Evolutionary conservation across 805 yeast species (phyloP).

Genomic region (Teunomyces stri): DNA sequence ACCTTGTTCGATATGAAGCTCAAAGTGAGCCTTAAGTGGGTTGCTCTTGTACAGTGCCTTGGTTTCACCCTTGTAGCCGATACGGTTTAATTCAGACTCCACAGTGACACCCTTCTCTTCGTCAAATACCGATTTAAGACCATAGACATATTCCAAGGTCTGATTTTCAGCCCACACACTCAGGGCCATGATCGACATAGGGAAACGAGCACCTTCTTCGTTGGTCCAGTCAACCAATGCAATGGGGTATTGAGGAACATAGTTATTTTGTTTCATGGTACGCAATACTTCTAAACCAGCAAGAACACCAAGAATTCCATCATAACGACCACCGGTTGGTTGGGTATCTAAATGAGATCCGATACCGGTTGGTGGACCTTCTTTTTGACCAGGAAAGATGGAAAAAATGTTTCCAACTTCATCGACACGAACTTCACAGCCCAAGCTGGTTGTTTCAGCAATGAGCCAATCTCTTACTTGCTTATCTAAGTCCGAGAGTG

Average conservation of each 20-base stretch:
- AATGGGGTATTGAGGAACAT: conserved; percentile 62
- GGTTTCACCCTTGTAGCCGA: conserved; percentile 58
- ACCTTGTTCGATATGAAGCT: conserved; percentile 76
- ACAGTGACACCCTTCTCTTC: conserved; percentile 40
- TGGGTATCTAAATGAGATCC: conserved; percentile 78
- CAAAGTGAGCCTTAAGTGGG: conserved; percentile 69
- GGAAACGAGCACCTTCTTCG: conserved; percentile 78
- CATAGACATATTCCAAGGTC: conserved; percentile 48
- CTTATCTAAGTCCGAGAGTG: conserved; percentile 62
- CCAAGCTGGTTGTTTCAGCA: conserved; percentile 48
- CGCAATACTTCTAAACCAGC: conserved; percentile 66
- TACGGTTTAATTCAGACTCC: conserved; percentile 52
- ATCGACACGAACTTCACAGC: conserved; percentile 60
- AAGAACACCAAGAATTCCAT: conserved; percentile 68
- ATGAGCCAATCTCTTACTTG: conserved; percentile 66
- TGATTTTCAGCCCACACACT: conserved; percentile 63
- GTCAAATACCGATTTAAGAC: conserved; percentile 54
- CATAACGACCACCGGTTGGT: conserved; percentile 77
- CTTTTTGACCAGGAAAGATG: conserved; percentile 51
- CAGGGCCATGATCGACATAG: conserved; percentile 64
- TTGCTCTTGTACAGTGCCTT: conserved; percentile 48
- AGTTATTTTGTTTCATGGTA: conserved; percentile 58
- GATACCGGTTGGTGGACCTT: conserved; percentile 56
- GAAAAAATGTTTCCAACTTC: conserved; percentile 70
- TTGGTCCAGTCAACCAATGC: conserved; percentile 70